Base-by-base conservation (phyloP, 2,329 filamentous ascomycete species). In the Aspergillus caelatus region DNA sequence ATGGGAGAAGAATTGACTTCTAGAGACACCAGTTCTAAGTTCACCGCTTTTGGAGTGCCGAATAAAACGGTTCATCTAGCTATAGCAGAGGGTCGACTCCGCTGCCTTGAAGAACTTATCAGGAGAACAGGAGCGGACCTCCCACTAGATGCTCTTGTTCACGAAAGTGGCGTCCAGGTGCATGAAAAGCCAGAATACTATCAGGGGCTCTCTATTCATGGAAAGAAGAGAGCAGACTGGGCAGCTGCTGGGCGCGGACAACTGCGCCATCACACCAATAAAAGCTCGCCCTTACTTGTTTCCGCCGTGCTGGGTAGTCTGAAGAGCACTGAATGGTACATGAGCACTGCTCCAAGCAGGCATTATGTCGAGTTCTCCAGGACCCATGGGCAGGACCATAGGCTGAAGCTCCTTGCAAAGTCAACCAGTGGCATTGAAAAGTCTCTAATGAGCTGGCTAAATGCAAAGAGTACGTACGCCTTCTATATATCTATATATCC, bases 221-320 rank as follows among this genome's bases (percentile, higher is more conserved):
- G 92, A 2, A 88, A 87, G 75, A 94, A 94, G 76, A 82, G 87
- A 56, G 80, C 82, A 39, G 91, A 94, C 69, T 96, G 92, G 92
- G 90, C 91, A 1, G 84, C 83, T 26, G 86, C 86, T 8, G 87
- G 88, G 3, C 84, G 86, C 23, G 63, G 62, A 48, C 52, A 34
- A 36, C n/a, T 55, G n/a, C 30, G 2, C 0, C 2, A 26, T 7
- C 36, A 43, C 9, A 23, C 55, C 14, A 52, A 32, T 41, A 62
- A 34, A 53, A 59, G 60, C 21, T 67, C 75, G 10, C 75, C 78
- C 1, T 70, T 81, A 19, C 68, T 81, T 23, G 60, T 68, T 9
- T 71, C 77, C 30, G 75, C 75, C 1, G 56, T 69, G 5, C 58
- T 67, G n/a, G 77, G 88, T 3, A 89, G 82, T 23, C 74, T 94